These are phyloP conservation scores for Metschnikowia henanensis DNA, from an alignment of 805 yeast genomes.

Conservation along the genomic window DNA sequence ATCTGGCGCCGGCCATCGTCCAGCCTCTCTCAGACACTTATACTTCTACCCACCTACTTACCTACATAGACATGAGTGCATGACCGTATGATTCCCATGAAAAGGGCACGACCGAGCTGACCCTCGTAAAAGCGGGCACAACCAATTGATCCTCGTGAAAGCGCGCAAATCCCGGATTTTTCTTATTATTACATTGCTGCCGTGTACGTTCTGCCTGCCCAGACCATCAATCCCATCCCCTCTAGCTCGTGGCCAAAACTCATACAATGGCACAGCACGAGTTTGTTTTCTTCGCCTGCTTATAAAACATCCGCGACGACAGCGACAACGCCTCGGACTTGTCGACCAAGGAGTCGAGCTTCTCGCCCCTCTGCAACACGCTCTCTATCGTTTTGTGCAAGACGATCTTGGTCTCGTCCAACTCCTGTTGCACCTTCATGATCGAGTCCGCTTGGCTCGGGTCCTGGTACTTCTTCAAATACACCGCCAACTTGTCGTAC, in stretches of 20 bases:
- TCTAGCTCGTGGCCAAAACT: not conserved
- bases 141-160: no score
- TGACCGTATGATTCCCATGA: not conserved
- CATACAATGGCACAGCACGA: constrained; percentile 30
- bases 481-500: constrained; percentile 62
- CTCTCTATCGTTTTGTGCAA: constrained; percentile 94
- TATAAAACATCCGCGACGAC: constrained; percentile 90
- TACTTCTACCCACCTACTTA: not conserved
- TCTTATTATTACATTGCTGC: not conserved
- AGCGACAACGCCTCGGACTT: constrained; percentile 91
- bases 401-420: constrained; percentile 96
- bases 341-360: constrained; percentile 89
- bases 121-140: no score
- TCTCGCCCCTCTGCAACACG: constrained; percentile 95
- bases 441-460: constrained; percentile 97
- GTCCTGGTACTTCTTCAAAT: constrained; percentile 86
- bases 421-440: constrained; percentile 95
- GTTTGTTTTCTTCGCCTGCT: constrained; percentile 84
- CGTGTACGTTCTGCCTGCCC: not conserved
- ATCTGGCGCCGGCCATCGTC: not conserved
- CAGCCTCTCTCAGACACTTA: not conserved
- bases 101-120: no score
- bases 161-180: not conserved
- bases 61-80: constrained; percentile 6
- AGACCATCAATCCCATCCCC: no score